phyloP scores from a whole-genome alignment of 2,329 filamentous ascomycete genomes.

The Aspergillus fijiensis region DNA sequence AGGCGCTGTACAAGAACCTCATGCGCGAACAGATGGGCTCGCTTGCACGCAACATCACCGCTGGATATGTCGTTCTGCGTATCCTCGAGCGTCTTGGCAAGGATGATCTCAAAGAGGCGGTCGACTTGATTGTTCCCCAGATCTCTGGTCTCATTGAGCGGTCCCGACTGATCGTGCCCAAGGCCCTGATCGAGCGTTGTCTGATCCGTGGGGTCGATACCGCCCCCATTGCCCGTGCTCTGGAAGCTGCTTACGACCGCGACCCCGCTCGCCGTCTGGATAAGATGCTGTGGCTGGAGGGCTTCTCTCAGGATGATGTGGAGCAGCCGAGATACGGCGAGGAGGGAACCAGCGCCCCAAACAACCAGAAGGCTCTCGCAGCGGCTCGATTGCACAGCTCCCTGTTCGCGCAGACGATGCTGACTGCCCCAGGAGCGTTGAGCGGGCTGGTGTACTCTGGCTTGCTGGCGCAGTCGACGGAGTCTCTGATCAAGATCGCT shows the following conservation, averaged over 20 bases:
- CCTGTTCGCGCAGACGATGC: slow-evolving; percentile 75
- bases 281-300: slow-evolving; percentile 60
- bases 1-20: slow-evolving; percentile 75
- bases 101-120: slow-evolving; percentile 75
- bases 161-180: slow-evolving; percentile 74
- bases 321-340: slow-evolving; percentile 47
- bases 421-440: slow-evolving; percentile 68
- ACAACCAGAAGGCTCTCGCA: slow-evolving; percentile 40
- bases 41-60: slow-evolving; percentile 84
- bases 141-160: slow-evolving; percentile 72
- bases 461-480: slow-evolving; percentile 59
- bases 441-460: slow-evolving; percentile 71
- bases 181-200: slow-evolving; percentile 80
- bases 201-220: slow-evolving; percentile 63
- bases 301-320: slow-evolving; percentile 49
- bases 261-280: slow-evolving; percentile 53
- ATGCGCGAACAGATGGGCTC: slow-evolving; percentile 78
- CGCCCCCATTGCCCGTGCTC: slow-evolving; percentile 54
- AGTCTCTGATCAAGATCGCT: slow-evolving; percentile 63
- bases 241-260: slow-evolving; percentile 59
- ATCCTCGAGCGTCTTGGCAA: slow-evolving; percentile 81
- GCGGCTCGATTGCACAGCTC: slow-evolving; percentile 72
- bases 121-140: slow-evolving; percentile 70
- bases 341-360: slow-evolving; percentile 10
- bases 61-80: slow-evolving; percentile 80